phyloP scores from a whole-genome alignment of 1,284 basidiomycete genomes.

The Cryptococcus deneoformans region DNA sequence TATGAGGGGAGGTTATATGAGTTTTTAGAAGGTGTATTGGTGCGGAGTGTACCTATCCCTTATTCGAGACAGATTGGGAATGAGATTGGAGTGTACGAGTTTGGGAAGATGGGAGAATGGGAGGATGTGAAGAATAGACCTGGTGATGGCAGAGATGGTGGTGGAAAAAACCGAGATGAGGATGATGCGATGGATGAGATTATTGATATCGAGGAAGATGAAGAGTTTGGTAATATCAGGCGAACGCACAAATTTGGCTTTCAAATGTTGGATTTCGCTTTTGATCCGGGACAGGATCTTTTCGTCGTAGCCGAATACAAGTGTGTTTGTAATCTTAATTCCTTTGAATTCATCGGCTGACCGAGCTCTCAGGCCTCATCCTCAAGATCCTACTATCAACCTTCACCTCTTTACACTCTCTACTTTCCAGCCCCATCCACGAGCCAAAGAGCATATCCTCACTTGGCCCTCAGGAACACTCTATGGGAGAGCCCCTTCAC shows the following conservation, averaged over 20 bases:
- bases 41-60: constrained; percentile 23
- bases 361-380: background rate
- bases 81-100: constrained; percentile 25
- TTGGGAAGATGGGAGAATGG: constrained; percentile 22
- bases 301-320: constrained; percentile 28
- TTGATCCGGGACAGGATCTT: constrained; percentile 48
- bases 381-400: background rate
- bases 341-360: background rate
- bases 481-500: constrained; percentile 6
- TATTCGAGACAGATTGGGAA: constrained; percentile 21
- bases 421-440: constrained; percentile 43
- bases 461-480: constrained; percentile 22
- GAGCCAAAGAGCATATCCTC: constrained; percentile 26
- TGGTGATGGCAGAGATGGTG: background rate
- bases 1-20: constrained; percentile 44
- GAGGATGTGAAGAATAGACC: constrained; percentile 22
- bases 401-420: constrained; percentile 42
- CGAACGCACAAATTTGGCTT: constrained; percentile 30
- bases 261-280: constrained; percentile 44
- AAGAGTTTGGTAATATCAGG: constrained; percentile 18
- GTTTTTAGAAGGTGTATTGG: constrained; percentile 45
- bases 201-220: constrained; percentile 11
- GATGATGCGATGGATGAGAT: constrained; percentile 9
- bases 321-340: background rate
- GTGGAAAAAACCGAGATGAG: constrained; percentile 5